Percentiles rank a stretch among this genome's conserved stretches.
Evolutionary conservation across 2,329 filamentous ascomycete genomes (phyloP).

Genomic region (Aspergillus hiratsukae): DNA sequence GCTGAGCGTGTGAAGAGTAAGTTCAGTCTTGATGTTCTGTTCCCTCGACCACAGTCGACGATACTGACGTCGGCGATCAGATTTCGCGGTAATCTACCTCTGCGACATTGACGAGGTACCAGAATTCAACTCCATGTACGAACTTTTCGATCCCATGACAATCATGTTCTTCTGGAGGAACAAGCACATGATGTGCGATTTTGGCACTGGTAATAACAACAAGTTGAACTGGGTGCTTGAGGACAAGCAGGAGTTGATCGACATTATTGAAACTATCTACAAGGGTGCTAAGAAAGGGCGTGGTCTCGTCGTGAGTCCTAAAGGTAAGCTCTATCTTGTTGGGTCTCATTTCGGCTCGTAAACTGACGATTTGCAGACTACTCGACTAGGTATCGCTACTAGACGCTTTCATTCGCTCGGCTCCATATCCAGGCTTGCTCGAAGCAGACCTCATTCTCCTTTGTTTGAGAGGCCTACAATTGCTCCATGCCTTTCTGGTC

Average conservation of each 20-base stretch:
- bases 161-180: constrained; percentile 71
- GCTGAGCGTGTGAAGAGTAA: constrained; percentile 80
- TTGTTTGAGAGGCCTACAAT: background rate
- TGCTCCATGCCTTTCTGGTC: background rate
- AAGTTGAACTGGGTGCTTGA: constrained; percentile 95
- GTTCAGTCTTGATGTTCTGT: constrained; percentile 1
- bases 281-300: constrained; percentile 97
- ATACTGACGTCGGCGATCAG: constrained; percentile 10
- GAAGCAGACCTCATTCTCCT: background rate
- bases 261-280: constrained; percentile 98
- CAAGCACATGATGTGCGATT: constrained; percentile 91
- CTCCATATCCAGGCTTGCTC: background rate
- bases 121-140: constrained; percentile 95
- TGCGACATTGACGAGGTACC: constrained; percentile 89
- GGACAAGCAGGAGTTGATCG: constrained; percentile 97
- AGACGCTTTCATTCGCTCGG: constrained; percentile 4
- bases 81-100: constrained; percentile 67
- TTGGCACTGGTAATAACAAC: constrained; percentile 98
- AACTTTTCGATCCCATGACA: constrained; percentile 81
- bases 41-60: background rate
- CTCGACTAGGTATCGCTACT: constrained; percentile 67
- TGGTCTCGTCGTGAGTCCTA: constrained; percentile 93
- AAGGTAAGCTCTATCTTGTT: constrained; percentile 52
- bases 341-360: background rate
- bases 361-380: constrained; percentile 42